Evolutionary conservation across 352 stramenopile species (phyloP).

Genomic region (Pythium oligandrum): DNA sequence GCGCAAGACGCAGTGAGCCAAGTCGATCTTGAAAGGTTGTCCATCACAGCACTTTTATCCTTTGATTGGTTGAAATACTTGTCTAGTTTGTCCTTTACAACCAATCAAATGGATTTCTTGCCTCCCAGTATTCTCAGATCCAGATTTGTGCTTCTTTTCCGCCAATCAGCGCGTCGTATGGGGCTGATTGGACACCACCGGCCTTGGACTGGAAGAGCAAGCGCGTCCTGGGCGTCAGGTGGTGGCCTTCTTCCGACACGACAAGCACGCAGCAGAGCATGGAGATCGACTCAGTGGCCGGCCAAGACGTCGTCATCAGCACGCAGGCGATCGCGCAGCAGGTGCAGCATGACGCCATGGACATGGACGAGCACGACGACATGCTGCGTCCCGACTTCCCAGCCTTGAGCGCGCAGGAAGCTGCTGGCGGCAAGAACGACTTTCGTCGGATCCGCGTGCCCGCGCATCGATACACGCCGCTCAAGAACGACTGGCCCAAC

Average conservation of each 20-base stretch:
- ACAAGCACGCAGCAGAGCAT: slow-evolving; percentile 17
- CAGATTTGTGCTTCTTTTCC: background rate
- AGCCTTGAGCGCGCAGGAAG: slow-evolving; percentile 70
- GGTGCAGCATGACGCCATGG: slow-evolving; percentile 49
- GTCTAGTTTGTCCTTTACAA: no score
- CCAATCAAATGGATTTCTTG: no score
- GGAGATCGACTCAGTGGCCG: slow-evolving; percentile 66
- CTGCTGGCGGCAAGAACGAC: slow-evolving; percentile 88
- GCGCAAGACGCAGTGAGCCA: no score
- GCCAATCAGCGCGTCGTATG: no score
- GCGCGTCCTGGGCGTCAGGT: no score
- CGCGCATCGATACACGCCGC: slow-evolving; percentile 95
- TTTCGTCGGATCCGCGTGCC: slow-evolving; percentile 96
- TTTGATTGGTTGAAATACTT: no score
- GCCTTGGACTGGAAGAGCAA: no score
- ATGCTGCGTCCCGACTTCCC: slow-evolving; percentile 64
- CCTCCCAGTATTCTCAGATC: background rate
- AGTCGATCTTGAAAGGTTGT: no score
- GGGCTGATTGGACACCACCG: no score
- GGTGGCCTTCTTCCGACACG: no score
- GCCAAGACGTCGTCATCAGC: slow-evolving; percentile 58
- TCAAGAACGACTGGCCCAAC: slow-evolving; percentile 99
- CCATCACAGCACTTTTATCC: no score
- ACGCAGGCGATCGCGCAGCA: slow-evolving; percentile 44
- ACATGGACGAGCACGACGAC: slow-evolving; percentile 44